Percentiles rank a stretch among this genome's conserved stretches.
Evolutionary conservation across 768 basidiomycete species (phyloP).

Genomic region (Xerocomus spinulosus): DNA sequence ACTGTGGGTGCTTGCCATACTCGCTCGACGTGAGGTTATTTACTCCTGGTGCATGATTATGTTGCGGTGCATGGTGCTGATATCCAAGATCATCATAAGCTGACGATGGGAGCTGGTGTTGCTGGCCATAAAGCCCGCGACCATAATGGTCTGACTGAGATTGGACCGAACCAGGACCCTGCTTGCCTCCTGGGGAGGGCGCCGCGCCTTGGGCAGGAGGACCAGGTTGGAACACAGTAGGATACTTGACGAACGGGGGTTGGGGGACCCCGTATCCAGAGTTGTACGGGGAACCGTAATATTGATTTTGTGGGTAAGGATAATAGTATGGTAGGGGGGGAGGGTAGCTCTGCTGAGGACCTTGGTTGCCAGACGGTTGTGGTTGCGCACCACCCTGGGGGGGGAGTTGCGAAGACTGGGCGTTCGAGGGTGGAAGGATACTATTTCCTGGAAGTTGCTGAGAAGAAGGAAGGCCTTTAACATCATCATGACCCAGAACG

Average conservation of each 20-base stretch:
- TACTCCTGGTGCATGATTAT: constrained; percentile 49
- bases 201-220: constrained; percentile 65
- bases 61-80: constrained; percentile 52
- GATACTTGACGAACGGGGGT: constrained; percentile 74
- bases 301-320: constrained; percentile 73
- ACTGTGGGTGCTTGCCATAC: constrained; percentile 41
- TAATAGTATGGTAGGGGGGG: constrained; percentile 59
- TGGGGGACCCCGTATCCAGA: constrained; percentile 55
- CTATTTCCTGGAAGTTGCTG: constrained; percentile 52
- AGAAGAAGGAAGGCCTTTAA: constrained; percentile 60
- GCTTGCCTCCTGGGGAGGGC: constrained; percentile 63
- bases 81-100: constrained; percentile 50
- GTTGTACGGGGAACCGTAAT: constrained; percentile 68
- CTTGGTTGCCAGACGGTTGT: constrained; percentile 57
- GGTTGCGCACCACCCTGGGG: constrained; percentile 48
- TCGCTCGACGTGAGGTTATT: constrained; percentile 38
- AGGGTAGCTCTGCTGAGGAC: constrained; percentile 61
- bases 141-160: constrained; percentile 55
- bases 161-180: constrained; percentile 52
- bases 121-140: constrained; percentile 63
- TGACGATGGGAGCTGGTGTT: constrained; percentile 42
- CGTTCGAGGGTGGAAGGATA: constrained; percentile 48
- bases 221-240: constrained; percentile 68
- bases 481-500: constrained; percentile 68
- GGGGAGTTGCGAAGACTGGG: constrained; percentile 50